Evolutionary conservation across 2,329 filamentous ascomycete species (phyloP).

Genomic region (Aspergillus sp.): DNA sequence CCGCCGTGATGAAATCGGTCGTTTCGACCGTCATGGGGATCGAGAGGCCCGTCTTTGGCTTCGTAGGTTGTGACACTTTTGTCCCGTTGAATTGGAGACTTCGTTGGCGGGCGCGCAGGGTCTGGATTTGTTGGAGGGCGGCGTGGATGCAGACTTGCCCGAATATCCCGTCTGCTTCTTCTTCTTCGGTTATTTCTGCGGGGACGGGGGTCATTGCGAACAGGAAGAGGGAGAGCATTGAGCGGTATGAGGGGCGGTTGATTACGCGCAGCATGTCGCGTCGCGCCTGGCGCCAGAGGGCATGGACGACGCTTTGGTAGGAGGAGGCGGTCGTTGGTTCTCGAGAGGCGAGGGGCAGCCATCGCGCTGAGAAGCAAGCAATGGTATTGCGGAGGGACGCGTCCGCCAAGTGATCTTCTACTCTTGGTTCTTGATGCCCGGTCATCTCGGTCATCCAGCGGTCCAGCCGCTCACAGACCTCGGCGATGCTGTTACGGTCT

Average conservation of each 20-base stretch:
- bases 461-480: slow-evolving; percentile 33
- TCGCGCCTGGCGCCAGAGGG: slow-evolving; percentile 44
- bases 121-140: slow-evolving; percentile 49
- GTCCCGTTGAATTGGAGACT: slow-evolving; percentile 48
- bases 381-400: slow-evolving; percentile 32
- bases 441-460: slow-evolving; percentile 40
- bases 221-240: slow-evolving; percentile 46
- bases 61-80: slow-evolving; percentile 39
- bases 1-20: slow-evolving; percentile 41
- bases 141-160: slow-evolving; percentile 49
- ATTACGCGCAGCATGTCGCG: slow-evolving; percentile 48
- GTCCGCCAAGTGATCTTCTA: slow-evolving; percentile 28
- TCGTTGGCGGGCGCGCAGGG: slow-evolving; percentile 44
- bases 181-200: slow-evolving; percentile 45
- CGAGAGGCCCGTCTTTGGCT: slow-evolving; percentile 2
- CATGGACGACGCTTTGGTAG: not conserved
- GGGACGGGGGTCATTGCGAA: slow-evolving; percentile 50
- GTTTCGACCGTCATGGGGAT: slow-evolving; percentile 32
- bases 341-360: slow-evolving; percentile 28
- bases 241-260: slow-evolving; percentile 48
- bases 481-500: slow-evolving; percentile 25
- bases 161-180: slow-evolving; percentile 47
- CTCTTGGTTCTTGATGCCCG: slow-evolving; percentile 4
- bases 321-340: not conserved
- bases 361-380: slow-evolving; percentile 33